phyloP scores from a whole-genome alignment of 2,329 filamentous ascomycete genomes.

The Laburnicola sp. region DNA sequence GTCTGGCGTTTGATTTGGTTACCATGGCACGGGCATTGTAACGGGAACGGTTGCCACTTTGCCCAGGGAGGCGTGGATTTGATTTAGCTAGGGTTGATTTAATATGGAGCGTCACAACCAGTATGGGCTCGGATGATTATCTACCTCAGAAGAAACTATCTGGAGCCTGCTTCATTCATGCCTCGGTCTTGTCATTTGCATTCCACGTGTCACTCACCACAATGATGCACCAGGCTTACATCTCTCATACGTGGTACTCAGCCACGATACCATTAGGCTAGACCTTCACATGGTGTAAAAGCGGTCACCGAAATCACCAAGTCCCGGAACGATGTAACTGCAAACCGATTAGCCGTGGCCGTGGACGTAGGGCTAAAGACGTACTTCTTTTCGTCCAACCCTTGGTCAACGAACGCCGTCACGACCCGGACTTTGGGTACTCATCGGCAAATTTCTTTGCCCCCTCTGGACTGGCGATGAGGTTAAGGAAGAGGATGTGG shows the following conservation, averaged over 20 bases:
- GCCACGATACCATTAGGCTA: neutral
- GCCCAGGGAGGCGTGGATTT: too few species aligned
- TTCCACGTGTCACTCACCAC: too few species aligned
- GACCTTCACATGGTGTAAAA: constrained; percentile 80
- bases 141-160: too few species aligned
- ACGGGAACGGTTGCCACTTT: neutral
- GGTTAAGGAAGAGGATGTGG: constrained; percentile 91
- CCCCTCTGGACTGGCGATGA: constrained; percentile 96
- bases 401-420: constrained; percentile 93
- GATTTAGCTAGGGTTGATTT: too few species aligned
- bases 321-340: constrained; percentile 92
- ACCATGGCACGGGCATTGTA: neutral
- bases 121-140: too few species aligned
- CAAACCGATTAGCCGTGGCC: constrained; percentile 12
- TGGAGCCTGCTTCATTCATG: too few species aligned
- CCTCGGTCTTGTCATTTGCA: too few species aligned
- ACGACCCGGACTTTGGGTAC: constrained; percentile 90
- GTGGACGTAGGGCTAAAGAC: constrained; percentile 36
- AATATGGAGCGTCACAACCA: too few species aligned
- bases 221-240: neutral
- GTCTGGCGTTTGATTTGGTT: neutral
- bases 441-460: constrained; percentile 85
- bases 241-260: constrained; percentile 13
- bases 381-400: constrained; percentile 97
- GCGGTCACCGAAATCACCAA: constrained; percentile 93